A percentile compares a stretch with the other conserved stretches of the same genome.
phyloP scores from a whole-genome alignment of 2,329 filamentous ascomycete genomes.

The Metarhizium sp. region DNA sequence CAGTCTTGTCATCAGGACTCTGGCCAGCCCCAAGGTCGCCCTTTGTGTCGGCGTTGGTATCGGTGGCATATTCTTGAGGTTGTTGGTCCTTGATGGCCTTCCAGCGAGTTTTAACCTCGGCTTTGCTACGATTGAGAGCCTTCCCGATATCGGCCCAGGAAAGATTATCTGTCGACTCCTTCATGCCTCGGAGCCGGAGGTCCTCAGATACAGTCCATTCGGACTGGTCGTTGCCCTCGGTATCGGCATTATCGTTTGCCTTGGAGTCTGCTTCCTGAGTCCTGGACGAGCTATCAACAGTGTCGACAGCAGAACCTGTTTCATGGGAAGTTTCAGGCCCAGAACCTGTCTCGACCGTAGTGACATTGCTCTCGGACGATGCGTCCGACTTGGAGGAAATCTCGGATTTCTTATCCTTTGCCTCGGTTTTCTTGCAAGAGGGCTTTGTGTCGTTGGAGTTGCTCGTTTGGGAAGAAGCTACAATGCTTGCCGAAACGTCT shows the following conservation, averaged over 20 bases:
- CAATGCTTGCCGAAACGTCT: too few species aligned
- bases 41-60: constrained; percentile 2
- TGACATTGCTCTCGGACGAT: constrained; percentile 1
- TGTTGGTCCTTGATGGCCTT: constrained; percentile 17
- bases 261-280: not conserved
- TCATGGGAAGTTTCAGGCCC: constrained; percentile 3
- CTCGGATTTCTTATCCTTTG: not conserved
- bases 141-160: constrained; percentile 22
- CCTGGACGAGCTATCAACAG: not conserved
- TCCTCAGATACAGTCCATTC: constrained; percentile 27
- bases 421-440: not conserved
- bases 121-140: constrained; percentile 17
- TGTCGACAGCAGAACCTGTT: not conserved
- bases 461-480: too few species aligned
- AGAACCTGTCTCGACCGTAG: constrained; percentile 5
- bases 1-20: not conserved
- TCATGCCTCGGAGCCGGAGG: constrained; percentile 23
- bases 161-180: constrained; percentile 14
- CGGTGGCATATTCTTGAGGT: not conserved
- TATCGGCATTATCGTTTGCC: not conserved
- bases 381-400: not conserved
- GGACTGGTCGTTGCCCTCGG: not conserved
- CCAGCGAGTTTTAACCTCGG: constrained; percentile 23
- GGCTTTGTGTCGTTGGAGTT: not conserved
- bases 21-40: not conserved